Evolutionary conservation across 345 rosid genomes (phyloP).

Genomic region (Cardamine occulta): DNA sequence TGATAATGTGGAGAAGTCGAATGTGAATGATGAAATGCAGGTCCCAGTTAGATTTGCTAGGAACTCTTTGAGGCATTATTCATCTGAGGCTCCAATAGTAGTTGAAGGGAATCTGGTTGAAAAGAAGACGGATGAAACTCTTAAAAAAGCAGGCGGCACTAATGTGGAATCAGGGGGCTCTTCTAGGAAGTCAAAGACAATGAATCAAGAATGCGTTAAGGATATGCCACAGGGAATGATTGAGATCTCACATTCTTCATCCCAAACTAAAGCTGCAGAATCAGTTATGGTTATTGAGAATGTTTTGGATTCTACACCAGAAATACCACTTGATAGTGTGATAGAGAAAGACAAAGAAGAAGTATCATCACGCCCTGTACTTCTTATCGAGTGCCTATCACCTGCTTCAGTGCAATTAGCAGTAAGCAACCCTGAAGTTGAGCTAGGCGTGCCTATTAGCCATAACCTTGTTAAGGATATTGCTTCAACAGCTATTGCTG

Average conservation of each 20-base stretch:
- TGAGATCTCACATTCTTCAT: slow-evolving; percentile 16
- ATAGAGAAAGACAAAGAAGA: slow-evolving; percentile 3
- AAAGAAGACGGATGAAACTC: slow-evolving; percentile 11
- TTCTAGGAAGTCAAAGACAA: slow-evolving; percentile 19
- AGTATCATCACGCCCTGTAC: not conserved
- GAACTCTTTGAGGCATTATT: slow-evolving; percentile 5
- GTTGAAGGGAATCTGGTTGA: slow-evolving; percentile 25
- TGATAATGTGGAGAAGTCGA: not conserved
- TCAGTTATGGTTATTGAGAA: slow-evolving; percentile 12
- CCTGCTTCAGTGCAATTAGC: not conserved
- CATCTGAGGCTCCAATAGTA: slow-evolving; percentile 13
- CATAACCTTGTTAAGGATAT: not conserved
- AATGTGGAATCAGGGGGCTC: not conserved
- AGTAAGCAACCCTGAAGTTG: slow-evolving; percentile 10
- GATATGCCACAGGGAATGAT: slow-evolving; percentile 1
- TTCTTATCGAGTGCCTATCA: not conserved
- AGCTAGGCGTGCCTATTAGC: not conserved
- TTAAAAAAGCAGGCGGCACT: not conserved
- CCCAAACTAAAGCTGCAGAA: slow-evolving; percentile 2
- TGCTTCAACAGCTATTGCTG: not conserved
- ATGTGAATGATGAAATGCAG: slow-evolving; percentile 4
- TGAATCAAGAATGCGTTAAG: not conserved
- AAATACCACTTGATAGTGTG: not conserved
- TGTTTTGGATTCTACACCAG: slow-evolving; percentile 10
- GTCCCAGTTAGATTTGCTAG: not conserved